Evolutionary conservation across 2,329 filamentous ascomycete species (phyloP).

Genomic region (Ascomycota sp.): DNA sequence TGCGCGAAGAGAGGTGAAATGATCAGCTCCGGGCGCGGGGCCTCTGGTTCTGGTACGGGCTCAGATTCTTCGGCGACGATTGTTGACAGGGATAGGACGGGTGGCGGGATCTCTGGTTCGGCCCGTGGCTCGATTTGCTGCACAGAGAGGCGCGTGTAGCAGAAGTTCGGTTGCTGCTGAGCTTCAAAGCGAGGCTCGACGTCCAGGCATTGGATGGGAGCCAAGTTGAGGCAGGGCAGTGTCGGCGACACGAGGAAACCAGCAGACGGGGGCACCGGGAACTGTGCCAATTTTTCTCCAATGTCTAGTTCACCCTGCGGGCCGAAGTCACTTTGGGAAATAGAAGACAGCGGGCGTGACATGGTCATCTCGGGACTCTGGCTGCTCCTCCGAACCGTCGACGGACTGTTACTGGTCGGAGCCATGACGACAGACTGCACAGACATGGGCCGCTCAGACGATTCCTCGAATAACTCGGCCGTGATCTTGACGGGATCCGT

Average conservation of each 20-base stretch:
- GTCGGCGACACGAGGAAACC: constrained; percentile 9
- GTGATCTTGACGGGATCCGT: constrained; percentile 30
- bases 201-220: constrained; percentile 20
- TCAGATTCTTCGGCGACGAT: constrained; percentile 8
- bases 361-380: constrained; percentile 7
- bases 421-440: constrained; percentile 18
- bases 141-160: constrained; percentile 7
- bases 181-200: constrained; percentile 21
- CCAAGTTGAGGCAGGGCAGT: constrained; percentile 18
- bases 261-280: constrained; percentile 30
- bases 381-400: constrained; percentile 7
- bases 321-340: constrained; percentile 30
- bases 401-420: constrained; percentile 5
- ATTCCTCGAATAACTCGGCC: constrained; percentile 3
- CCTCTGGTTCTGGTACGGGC: constrained; percentile 9
- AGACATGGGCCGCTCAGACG: constrained; percentile 14
- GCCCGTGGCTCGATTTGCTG: constrained; percentile 9
- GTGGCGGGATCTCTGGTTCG: constrained; percentile 5
- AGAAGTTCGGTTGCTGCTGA: constrained; percentile 9
- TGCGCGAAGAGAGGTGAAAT: constrained; percentile 9
- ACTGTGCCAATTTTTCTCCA: constrained; percentile 28
- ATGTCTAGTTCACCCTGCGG: constrained; percentile 28
- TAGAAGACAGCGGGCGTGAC: constrained; percentile 22
- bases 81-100: constrained; percentile 7
- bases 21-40: constrained; percentile 6